Conservation (phyloP, 2,329 filamentous ascomycete species). For the Hymenoscyphus salicellus region DNA sequence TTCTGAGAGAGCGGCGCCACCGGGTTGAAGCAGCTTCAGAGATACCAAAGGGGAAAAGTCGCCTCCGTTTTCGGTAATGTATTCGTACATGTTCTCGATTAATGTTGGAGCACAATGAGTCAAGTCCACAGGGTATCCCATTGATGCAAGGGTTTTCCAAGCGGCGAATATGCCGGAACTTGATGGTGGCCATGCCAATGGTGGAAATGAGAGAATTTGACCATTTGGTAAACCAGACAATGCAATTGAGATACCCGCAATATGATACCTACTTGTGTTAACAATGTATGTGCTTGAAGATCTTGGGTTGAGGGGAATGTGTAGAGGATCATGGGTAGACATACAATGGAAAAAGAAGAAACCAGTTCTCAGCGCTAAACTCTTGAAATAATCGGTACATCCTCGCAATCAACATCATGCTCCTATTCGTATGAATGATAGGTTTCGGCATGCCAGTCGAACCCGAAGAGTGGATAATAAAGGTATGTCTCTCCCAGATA, state of each 20-base stretch:
- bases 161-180: slow-evolving; percentile 30
- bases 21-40: slow-evolving; percentile 36
- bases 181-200: slow-evolving; percentile 33
- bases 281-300: too few relatives aligned
- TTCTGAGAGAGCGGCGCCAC: slow-evolving; percentile 33
- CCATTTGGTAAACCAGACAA: slow-evolving; percentile 35
- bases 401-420: slow-evolving; percentile 37
- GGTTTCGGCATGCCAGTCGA: slow-evolving; percentile 36
- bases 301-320: too few relatives aligned
- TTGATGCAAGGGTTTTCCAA: slow-evolving; percentile 28
- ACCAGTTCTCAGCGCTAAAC: slow-evolving; percentile 36
- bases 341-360: slow-evolving; percentile 36
- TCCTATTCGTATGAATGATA: slow-evolving; percentile 35
- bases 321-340: slow-evolving; percentile 1
- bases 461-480: slow-evolving; percentile 35
- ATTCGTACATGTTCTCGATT: slow-evolving; percentile 36
- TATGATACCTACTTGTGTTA: slow-evolving; percentile 30
- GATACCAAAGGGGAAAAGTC: slow-evolving; percentile 32
- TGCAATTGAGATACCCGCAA: slow-evolving; percentile 34
- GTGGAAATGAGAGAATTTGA: slow-evolving; percentile 34
- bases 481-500: slow-evolving; percentile 35
- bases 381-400: slow-evolving; percentile 37
- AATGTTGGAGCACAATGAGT: slow-evolving; percentile 35
- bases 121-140: slow-evolving; percentile 33
- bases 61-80: slow-evolving; percentile 27